Conservation (phyloP, 352 stramenopile species). For the Pythium scleroteichum region DNA sequence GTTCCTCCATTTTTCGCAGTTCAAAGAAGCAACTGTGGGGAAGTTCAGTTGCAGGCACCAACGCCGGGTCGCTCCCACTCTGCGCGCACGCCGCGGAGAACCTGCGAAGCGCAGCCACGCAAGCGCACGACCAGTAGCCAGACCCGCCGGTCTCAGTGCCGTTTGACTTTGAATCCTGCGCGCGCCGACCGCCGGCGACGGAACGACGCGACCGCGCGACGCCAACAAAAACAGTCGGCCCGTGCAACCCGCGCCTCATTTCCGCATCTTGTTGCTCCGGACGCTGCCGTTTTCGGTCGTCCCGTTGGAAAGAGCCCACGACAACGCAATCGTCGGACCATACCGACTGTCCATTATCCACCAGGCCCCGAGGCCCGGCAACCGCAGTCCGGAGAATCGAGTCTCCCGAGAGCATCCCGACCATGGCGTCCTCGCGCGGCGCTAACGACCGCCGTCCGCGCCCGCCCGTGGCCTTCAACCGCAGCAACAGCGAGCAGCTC, state of each 20-base stretch:
- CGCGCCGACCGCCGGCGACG: conserved; percentile 4
- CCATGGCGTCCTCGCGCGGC: conserved; percentile 11
- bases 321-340: conserved; percentile 9
- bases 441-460: neutral
- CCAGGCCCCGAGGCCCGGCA: neutral
- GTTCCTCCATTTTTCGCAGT: conserved; percentile 11
- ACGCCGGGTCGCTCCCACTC: conserved; percentile 2
- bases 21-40: conserved; percentile 13
- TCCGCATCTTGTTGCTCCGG: conserved; percentile 18
- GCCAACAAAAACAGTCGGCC: neutral
- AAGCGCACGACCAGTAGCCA: neutral
- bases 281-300: neutral
- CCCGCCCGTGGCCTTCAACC: conserved; percentile 6
- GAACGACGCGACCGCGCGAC: conserved; percentile 14
- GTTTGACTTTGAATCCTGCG: conserved; percentile 3
- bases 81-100: neutral
- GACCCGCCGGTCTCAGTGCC: neutral
- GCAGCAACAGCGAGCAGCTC: conserved; percentile 28
- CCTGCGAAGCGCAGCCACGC: neutral
- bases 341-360: conserved; percentile 3
- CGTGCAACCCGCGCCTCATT: neutral
- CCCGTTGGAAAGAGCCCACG: neutral
- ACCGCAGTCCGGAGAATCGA: neutral
- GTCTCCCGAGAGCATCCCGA: neutral
- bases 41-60: conserved; percentile 8